Evolutionary conservation across 139 green algal genomes (phyloP).

Genomic region (Chlamydomonas applanata): DNA sequence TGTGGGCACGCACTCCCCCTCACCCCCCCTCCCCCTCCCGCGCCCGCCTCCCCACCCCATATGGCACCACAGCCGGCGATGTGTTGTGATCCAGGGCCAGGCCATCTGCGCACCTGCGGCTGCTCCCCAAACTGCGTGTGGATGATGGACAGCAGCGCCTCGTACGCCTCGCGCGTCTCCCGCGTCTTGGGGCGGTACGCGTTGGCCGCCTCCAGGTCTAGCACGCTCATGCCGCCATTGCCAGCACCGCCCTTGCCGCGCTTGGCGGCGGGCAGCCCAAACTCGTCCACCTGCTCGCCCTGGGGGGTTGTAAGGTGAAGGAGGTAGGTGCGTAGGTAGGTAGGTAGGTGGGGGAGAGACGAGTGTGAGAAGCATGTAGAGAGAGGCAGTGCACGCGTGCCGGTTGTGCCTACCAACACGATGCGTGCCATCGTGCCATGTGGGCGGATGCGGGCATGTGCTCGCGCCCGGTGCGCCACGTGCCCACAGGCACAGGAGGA

Average conservation of each 20-base stretch:
- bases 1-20: not conserved
- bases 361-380: too few species aligned
- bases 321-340: too few species aligned
- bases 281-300: constrained; percentile 34
- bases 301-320: too few species aligned
- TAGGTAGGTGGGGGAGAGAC: too few species aligned
- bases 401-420: too few species aligned
- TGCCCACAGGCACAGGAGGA: too few species aligned
- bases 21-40: not conserved
- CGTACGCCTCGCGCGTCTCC: constrained; percentile 93
- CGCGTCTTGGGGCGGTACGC: constrained; percentile 60
- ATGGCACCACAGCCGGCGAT: not conserved
- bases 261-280: constrained; percentile 43
- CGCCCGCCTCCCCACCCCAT: not conserved
- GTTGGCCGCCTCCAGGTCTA: constrained; percentile 72
- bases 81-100: not conserved
- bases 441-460: too few species aligned
- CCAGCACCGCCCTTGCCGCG: constrained; percentile 26
- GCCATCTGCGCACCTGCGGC: constrained; percentile 59
- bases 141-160: constrained; percentile 85
- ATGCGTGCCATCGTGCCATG: too few species aligned
- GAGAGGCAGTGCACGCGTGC: too few species aligned
- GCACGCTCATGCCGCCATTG: constrained; percentile 43
- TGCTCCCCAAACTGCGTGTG: constrained; percentile 90
- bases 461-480: too few species aligned